Percentiles rank a stretch among this genome's conserved stretches.
Conservation (phyloP, 83 land plant genomes). For the Picea abies region DNA sequence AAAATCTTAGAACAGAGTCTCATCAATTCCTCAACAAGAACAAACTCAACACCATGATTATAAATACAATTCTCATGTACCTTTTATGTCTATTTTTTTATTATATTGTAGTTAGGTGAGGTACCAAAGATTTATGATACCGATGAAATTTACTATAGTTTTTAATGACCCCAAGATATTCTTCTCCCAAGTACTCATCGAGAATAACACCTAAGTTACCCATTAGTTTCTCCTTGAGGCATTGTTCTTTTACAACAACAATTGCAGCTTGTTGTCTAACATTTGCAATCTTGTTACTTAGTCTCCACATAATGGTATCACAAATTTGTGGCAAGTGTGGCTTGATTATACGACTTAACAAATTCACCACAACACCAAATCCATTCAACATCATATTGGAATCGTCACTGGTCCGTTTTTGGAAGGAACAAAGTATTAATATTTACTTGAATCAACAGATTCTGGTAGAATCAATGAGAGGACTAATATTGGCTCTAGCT, state of each 20-base stretch:
- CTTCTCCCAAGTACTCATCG: constrained; percentile 94
- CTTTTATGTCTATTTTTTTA: constrained; percentile 94
- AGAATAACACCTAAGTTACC: constrained; percentile 95
- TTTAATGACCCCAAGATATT: constrained; percentile 95
- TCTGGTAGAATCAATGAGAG: no score
- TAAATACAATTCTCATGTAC: constrained; percentile 24
- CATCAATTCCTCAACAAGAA: no score
- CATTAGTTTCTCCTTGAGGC: constrained; percentile 94
- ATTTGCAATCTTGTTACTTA: constrained; percentile 98
- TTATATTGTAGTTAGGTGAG: constrained; percentile 87
- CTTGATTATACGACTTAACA: constrained; percentile 91
- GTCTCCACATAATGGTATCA: constrained; percentile 97
- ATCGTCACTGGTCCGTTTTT: constrained; percentile 99
- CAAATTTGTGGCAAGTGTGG: constrained; percentile 98
- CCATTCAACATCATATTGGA: constrained; percentile 99
- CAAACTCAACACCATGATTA: no score
- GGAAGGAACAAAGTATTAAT: constrained; percentile 96
- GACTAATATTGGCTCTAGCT: no score
- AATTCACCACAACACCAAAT: constrained; percentile 96
- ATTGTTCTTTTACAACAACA: constrained; percentile 97
- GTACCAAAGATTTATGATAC: constrained; percentile 94
- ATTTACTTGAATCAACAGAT: no score
- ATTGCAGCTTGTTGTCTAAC: constrained; percentile 98
- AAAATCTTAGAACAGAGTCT: no score
- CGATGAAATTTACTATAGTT: constrained; percentile 93